These are phyloP conservation scores for Microbotryum intermedium DNA, from an alignment of 1,284 basidiomycete genomes.

Conservation along the genomic window DNA sequence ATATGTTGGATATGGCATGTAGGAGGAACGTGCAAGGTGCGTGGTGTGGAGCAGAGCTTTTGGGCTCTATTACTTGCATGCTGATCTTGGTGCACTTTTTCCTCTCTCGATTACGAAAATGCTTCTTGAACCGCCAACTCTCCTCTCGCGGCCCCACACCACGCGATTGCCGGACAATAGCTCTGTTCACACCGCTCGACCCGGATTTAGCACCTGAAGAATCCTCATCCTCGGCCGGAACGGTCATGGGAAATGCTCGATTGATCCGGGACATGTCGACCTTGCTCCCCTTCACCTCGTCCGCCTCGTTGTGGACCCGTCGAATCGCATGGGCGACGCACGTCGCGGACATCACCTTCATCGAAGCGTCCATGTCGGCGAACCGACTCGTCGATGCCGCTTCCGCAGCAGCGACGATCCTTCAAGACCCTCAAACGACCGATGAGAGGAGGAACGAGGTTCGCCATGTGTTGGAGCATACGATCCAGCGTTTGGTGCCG, in stretches of 20 bases:
- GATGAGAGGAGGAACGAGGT: conserved; percentile 7
- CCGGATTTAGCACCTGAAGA: conserved; percentile 9
- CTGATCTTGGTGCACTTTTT: neutral
- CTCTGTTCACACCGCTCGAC: conserved; percentile 29
- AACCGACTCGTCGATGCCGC: conserved; percentile 24
- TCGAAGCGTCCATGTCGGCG: conserved; percentile 20
- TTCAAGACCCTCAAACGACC: conserved; percentile 8
- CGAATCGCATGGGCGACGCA: conserved; percentile 27
- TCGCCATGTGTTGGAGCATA: conserved; percentile 18
- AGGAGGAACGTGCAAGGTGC: conserved; percentile 27
- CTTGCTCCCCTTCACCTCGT: conserved; percentile 19
- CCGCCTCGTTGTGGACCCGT: conserved; percentile 10
- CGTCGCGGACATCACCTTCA: conserved; percentile 27
- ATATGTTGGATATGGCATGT: conserved; percentile 24
- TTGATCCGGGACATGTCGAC: conserved; percentile 22
- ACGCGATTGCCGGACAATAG: neutral
- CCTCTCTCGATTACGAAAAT: too few relatives aligned
- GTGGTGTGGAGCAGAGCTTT: neutral
- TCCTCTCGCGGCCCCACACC: neutral
- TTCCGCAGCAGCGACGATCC: conserved; percentile 7
- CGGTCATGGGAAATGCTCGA: conserved; percentile 27
- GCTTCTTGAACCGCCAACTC: neutral
- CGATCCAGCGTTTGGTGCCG: conserved; percentile 18
- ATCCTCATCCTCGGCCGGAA: conserved; percentile 4
- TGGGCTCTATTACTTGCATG: too few relatives aligned